Percentiles rank a stretch among this genome's conserved stretches.
phyloP scores from a whole-genome alignment of 768 basidiomycete species.

The Cystobasidiopsis lactophilus region DNA sequence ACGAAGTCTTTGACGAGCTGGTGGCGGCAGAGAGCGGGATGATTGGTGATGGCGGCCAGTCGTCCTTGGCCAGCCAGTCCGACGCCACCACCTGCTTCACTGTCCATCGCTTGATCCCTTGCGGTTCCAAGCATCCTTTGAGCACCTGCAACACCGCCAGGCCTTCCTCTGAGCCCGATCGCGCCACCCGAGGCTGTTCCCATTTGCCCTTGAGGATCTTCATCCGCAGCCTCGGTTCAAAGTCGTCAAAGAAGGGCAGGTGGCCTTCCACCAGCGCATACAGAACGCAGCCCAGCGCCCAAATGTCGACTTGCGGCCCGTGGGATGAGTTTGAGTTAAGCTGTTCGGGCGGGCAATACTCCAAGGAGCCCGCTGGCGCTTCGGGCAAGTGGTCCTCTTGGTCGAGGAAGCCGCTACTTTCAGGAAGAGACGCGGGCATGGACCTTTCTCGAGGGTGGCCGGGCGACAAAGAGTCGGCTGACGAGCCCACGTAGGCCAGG shows the following conservation, averaged over 20 bases:
- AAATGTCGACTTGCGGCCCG: slow-evolving; percentile 57
- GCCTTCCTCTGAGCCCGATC: background rate
- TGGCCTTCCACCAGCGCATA: slow-evolving; percentile 61
- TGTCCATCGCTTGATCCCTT: slow-evolving; percentile 46
- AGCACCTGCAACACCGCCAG: slow-evolving; percentile 31
- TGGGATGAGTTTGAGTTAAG: slow-evolving; percentile 17
- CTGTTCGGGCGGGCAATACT: slow-evolving; percentile 22
- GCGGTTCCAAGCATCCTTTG: slow-evolving; percentile 52
- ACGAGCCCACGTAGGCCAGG: slow-evolving; percentile 33
- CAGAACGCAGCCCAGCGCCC: slow-evolving; percentile 81
- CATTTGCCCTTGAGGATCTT: slow-evolving; percentile 63
- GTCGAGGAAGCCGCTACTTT: background rate
- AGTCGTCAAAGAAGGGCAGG: slow-evolving; percentile 73
- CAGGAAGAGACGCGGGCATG: background rate
- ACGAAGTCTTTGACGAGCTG: background rate
- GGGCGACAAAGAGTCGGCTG: background rate
- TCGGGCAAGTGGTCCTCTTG: background rate
- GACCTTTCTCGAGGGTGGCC: background rate
- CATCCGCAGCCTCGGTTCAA: slow-evolving; percentile 74
- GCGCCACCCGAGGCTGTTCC: slow-evolving; percentile 22
- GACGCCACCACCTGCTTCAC: slow-evolving; percentile 51
- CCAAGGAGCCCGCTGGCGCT: slow-evolving; percentile 16
- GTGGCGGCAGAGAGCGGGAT: background rate
- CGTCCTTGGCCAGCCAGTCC: slow-evolving; percentile 23
- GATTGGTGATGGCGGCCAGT: slow-evolving; percentile 1